phyloP scores from a whole-genome alignment of 495 filamentous ascomycete genomes.

The Pseudoneurospora amorphoporcata region DNA sequence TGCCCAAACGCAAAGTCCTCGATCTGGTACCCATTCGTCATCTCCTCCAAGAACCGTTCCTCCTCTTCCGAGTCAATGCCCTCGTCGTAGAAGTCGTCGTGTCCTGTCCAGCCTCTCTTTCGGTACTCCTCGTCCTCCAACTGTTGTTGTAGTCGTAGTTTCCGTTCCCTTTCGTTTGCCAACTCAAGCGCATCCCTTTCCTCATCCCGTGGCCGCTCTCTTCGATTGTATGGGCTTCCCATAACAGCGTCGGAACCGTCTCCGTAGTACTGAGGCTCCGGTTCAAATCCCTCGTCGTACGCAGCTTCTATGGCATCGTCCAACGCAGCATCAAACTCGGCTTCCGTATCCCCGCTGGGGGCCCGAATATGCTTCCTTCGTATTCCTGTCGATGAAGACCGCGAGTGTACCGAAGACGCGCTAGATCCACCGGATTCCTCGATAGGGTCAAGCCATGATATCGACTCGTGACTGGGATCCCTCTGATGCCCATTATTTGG shows the following conservation, averaged over 20 bases:
- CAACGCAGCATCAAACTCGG: constrained; percentile 88
- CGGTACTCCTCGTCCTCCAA: constrained; percentile 28
- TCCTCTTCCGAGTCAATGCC: constrained; percentile 85
- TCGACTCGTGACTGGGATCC: constrained; percentile 61
- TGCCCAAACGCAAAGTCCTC: constrained; percentile 77
- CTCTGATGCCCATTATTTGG: constrained; percentile 34
- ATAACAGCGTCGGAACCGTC: constrained; percentile 39
- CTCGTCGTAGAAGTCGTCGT: constrained; percentile 43
- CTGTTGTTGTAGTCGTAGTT: constrained; percentile 29
- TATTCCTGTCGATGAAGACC: constrained; percentile 58
- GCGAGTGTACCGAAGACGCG: constrained; percentile 70
- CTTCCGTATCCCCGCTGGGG: constrained; percentile 68
- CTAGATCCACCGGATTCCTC: constrained; percentile 86
- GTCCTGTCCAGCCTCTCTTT: constrained; percentile 12
- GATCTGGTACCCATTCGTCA: constrained; percentile 78
- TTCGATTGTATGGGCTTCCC: constrained; percentile 34
- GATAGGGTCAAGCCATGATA: constrained; percentile 93
- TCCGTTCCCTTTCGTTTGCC: constrained; percentile 43
- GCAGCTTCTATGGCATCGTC: constrained; percentile 95
- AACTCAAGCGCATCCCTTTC: constrained; percentile 63
- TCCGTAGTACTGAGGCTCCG: constrained; percentile 42
- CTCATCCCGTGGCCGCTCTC: constrained; percentile 66
- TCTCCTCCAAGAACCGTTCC: constrained; percentile 84
- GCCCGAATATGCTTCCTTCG: constrained; percentile 55
- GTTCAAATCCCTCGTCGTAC: constrained; percentile 87